Evolutionary conservation across 768 basidiomycete species (phyloP).

Genomic region (Tremella fuciformis): DNA sequence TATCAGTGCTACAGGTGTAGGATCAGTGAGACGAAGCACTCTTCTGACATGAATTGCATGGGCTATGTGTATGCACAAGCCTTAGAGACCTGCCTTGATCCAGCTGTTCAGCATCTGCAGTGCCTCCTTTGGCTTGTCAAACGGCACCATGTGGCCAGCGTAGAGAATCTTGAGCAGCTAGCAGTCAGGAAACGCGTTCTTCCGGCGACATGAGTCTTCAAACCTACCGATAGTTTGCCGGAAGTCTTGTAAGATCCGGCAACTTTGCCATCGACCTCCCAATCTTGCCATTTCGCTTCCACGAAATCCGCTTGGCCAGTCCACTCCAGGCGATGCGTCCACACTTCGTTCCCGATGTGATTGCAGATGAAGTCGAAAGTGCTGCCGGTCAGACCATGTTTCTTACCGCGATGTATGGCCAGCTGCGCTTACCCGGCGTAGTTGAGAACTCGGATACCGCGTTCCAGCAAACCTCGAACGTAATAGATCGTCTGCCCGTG

Average conservation of each 20-base stretch:
- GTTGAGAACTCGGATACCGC: constrained; percentile 67
- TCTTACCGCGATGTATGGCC: background rate
- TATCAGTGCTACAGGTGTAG: no score
- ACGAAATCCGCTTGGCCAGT: constrained; percentile 61
- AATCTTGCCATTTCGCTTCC: constrained; percentile 56
- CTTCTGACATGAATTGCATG: no score
- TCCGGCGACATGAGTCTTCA: background rate
- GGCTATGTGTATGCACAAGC: no score
- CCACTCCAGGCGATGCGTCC: constrained; percentile 74
- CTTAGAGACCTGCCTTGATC: constrained; percentile 54
- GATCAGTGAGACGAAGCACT: no score
- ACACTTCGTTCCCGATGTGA: constrained; percentile 68
- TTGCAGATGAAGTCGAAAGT: constrained; percentile 60
- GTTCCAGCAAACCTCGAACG: constrained; percentile 68
- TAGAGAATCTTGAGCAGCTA: constrained; percentile 53
- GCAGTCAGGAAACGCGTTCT: constrained; percentile 5
- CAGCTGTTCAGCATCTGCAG: constrained; percentile 65
- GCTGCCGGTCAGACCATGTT: constrained; percentile 3
- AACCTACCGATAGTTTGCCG: constrained; percentile 58
- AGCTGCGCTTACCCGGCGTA: constrained; percentile 17
- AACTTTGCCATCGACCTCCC: constrained; percentile 59
- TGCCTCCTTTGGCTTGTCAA: constrained; percentile 66
- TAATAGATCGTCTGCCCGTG: constrained; percentile 61
- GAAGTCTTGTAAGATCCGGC: constrained; percentile 62
- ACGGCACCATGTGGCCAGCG: constrained; percentile 78